These are phyloP conservation scores for Perkinsus marinus DNA, from an alignment of 169 alveolate species.

Conservation along the genomic window DNA sequence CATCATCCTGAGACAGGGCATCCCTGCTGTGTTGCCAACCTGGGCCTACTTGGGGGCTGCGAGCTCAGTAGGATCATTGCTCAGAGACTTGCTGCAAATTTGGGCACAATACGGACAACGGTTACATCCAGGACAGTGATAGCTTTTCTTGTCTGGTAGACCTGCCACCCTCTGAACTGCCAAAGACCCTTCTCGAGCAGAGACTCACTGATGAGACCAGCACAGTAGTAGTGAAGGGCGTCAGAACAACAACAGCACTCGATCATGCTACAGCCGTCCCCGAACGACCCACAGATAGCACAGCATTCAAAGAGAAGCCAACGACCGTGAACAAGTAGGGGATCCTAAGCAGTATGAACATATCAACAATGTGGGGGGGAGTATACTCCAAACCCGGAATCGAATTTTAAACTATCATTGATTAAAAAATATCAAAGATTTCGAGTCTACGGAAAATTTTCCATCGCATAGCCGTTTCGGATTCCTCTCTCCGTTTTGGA, in stretches of 20 bases:
- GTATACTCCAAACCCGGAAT: no score
- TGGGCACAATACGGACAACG: not conserved
- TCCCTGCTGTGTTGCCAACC: not conserved
- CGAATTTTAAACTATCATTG: no score
- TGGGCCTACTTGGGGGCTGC: not conserved
- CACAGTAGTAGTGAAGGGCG: not conserved
- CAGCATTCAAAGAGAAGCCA: not conserved
- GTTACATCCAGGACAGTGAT: not conserved
- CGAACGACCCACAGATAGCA: not conserved
- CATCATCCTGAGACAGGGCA: not conserved
- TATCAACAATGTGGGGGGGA: no score
- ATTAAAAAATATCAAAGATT: no score
- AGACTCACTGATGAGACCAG: not conserved
- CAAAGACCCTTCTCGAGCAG: no score
- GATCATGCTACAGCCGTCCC: not conserved
- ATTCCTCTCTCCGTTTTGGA: no score
- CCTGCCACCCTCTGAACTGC: not conserved
- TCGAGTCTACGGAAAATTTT: no score
- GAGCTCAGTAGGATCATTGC: not conserved
- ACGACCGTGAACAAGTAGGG: not conserved
- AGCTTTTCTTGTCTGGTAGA: not conserved
- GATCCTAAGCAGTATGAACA: not conserved
- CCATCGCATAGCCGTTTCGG: no score
- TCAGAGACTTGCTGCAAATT: not conserved
- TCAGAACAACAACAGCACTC: not conserved